A percentile compares a stretch with the other conserved stretches of the same genome.
phyloP scores from a whole-genome alignment of 352 stramenopile genomes.

The Globisporangium parvum region DNA sequence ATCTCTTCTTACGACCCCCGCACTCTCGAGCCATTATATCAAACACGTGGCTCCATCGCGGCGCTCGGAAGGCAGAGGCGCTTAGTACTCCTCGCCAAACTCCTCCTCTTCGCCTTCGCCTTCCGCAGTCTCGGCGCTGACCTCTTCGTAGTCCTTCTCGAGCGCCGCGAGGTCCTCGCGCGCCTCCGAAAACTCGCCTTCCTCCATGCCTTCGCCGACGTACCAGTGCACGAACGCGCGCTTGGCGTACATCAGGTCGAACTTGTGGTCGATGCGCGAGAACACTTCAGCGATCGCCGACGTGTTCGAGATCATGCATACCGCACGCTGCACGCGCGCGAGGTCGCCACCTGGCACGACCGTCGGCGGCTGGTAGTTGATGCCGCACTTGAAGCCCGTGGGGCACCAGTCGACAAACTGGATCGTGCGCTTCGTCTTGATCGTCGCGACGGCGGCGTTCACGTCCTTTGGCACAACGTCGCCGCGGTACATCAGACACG shows the following conservation, averaged over 20 bases:
- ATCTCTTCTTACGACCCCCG: no score
- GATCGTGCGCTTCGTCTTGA: conserved; percentile 99
- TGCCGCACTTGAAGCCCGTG: conserved; percentile 98
- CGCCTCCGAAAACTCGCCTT: conserved; percentile 99
- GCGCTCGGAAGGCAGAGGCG: no score
- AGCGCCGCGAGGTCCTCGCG: conserved; percentile 97
- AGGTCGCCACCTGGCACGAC: conserved; percentile 96
- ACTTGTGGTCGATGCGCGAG: conserved; percentile 98
- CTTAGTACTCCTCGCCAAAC: conserved; percentile 85
- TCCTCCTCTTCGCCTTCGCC: conserved; percentile 94
- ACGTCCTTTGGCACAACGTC: conserved; percentile 94
- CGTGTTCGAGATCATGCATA: conserved; percentile 99
- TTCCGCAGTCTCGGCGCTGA: conserved; percentile 97
- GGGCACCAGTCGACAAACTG: conserved; percentile 99
- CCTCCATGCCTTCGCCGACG: conserved; percentile 99
- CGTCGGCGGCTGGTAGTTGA: conserved; percentile 98
- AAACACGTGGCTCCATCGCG: no score
- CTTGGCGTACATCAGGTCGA: conserved; percentile 99
- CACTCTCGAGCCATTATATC: no score
- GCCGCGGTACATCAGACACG: conserved; percentile 98
- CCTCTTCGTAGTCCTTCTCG: conserved; percentile 99
- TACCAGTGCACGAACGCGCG: conserved; percentile 99
- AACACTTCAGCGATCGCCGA: conserved; percentile 98
- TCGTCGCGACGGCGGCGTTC: conserved; percentile 95
- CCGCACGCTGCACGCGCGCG: conserved; percentile 95